phyloP scores from a whole-genome alignment of 805 yeast species.

The Candida hungchunana region DNA sequence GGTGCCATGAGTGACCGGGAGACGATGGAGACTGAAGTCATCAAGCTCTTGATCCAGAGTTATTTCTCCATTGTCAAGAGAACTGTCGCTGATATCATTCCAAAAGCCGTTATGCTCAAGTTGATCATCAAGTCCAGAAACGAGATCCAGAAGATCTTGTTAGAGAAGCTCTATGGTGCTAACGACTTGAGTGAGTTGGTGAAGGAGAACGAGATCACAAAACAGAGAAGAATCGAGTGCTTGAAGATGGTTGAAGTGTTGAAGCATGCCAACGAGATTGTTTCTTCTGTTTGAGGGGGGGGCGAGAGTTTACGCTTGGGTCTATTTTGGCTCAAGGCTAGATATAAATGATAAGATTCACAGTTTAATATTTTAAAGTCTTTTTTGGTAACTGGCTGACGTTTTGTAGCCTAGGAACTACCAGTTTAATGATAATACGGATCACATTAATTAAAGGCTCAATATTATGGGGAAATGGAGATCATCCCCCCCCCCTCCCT shows the following conservation, averaged over 20 bases:
- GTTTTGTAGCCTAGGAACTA: too few species aligned
- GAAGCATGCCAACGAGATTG: conserved; percentile 86
- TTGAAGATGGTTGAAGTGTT: conserved; percentile 92
- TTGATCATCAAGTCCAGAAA: conserved; percentile 79
- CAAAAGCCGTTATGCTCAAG: conserved; percentile 93
- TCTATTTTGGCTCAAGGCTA: too few species aligned
- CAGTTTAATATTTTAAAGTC: too few species aligned
- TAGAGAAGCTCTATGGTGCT: conserved; percentile 80
- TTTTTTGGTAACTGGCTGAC: too few species aligned
- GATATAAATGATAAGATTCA: too few species aligned
- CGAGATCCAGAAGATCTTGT: conserved; percentile 84
- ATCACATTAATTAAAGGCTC: too few species aligned
- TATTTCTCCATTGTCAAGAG: conserved; percentile 91
- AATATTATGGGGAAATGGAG: too few species aligned
- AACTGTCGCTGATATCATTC: conserved; percentile 89
- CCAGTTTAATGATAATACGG: too few species aligned
- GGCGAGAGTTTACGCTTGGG: too few species aligned
- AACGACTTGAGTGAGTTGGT: conserved; percentile 73
- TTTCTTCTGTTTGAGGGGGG: conserved; percentile 29
- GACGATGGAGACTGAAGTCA: conserved; percentile 94
- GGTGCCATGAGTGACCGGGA: conserved; percentile 92
- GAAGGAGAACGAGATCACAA: conserved; percentile 87
- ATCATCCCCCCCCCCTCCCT: too few species aligned
- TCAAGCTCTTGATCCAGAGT: conserved; percentile 83
- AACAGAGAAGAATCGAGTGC: conserved; percentile 93